phyloP scores from a whole-genome alignment of 306 rosid species.

The Quercus cerris region DNA sequence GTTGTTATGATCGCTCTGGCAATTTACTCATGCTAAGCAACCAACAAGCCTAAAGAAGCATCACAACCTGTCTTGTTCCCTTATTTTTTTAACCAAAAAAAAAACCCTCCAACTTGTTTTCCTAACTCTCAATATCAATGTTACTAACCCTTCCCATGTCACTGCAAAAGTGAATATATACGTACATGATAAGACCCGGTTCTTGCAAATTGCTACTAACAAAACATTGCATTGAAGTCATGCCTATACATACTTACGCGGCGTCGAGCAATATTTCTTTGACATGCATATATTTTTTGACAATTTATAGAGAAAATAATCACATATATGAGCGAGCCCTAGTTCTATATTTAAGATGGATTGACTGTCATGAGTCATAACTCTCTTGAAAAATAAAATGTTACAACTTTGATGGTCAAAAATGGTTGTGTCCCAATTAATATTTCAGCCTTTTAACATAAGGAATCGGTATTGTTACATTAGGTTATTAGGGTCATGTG shows the following conservation, averaged over 20 bases:
- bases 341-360: neutral
- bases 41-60: neutral
- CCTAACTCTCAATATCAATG: no score
- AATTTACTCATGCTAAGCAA: conserved; percentile 12
- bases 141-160: no score
- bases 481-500: conserved; percentile 29
- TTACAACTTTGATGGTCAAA: neutral
- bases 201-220: no score
- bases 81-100: no score
- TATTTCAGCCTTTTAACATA: neutral
- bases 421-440: neutral
- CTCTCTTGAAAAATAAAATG: neutral
- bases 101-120: no score
- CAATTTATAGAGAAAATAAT: neutral
- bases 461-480: neutral
- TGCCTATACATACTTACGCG: neutral
- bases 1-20: conserved; percentile 4
- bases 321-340: neutral
- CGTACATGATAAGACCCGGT: no score
- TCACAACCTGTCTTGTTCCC: no score
- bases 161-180: no score
- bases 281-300: no score
- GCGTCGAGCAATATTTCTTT: neutral
- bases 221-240: neutral
- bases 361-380: neutral